These are phyloP conservation scores for Novakomyces olei DNA, from an alignment of 805 yeast species.

Conservation along the genomic window DNA sequence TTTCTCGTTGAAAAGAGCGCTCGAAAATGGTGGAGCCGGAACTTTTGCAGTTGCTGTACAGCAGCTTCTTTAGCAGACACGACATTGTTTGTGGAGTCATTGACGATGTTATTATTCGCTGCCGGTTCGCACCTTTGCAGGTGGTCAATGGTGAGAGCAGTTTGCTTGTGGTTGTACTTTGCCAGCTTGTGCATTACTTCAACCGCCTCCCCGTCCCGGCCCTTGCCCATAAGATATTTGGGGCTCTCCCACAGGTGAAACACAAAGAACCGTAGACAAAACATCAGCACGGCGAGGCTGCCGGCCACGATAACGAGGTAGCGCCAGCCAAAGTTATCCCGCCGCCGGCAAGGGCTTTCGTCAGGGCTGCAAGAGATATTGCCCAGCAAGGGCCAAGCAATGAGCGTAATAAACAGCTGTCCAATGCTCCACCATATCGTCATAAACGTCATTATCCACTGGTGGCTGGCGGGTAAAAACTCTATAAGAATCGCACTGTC, in stretches of 20 bases:
- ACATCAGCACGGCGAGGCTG: constrained; percentile 28
- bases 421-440: constrained; percentile 46
- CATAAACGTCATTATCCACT: constrained; percentile 30
- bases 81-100: neutral
- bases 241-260: constrained; percentile 33
- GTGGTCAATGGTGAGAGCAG: constrained; percentile 27
- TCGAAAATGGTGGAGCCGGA: constrained; percentile 18
- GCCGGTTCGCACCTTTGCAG: constrained; percentile 16
- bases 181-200: constrained; percentile 28
- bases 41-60: neutral
- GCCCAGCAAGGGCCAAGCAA: constrained; percentile 36
- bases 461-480: constrained; percentile 28
- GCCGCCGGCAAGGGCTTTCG: neutral
- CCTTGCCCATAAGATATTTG: constrained; percentile 29
- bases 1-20: constrained; percentile 26
- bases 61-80: too few relatives aligned
- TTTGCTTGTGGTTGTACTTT: constrained; percentile 20
- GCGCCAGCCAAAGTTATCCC: constrained; percentile 38
- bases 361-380: constrained; percentile 22
- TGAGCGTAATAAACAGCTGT: constrained; percentile 28
- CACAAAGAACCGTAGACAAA: constrained; percentile 26
- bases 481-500: constrained; percentile 34
- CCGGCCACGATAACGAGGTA: constrained; percentile 34
- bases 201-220: constrained; percentile 29
- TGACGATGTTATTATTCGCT: neutral